These are phyloP conservation scores for Trichoderma asperellum DNA, from an alignment of 2,329 filamentous ascomycete genomes.

Conservation along the genomic window DNA sequence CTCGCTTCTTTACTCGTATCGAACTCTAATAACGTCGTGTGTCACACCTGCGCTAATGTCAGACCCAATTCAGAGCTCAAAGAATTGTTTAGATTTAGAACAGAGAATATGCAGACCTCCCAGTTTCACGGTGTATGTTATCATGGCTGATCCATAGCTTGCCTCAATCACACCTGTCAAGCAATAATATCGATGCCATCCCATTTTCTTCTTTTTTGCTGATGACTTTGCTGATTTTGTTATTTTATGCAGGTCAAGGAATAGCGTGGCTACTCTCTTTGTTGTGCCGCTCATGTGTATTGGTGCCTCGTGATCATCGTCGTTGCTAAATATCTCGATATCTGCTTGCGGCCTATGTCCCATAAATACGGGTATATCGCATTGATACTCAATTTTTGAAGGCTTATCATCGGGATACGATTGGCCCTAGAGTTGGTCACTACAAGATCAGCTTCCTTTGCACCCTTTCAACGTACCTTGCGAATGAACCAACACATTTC, in stretches of 20 bases:
- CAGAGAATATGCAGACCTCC: slow-evolving; percentile 39
- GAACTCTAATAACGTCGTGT: slow-evolving; percentile 44
- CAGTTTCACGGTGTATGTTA: slow-evolving; percentile 45
- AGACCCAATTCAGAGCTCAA: background rate
- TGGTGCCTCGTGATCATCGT: slow-evolving; percentile 40
- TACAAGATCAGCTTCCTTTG: background rate
- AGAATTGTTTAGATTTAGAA: background rate
- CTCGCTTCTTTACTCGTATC: slow-evolving; percentile 37
- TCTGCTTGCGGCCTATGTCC: slow-evolving; percentile 44
- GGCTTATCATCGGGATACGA: slow-evolving; percentile 45
- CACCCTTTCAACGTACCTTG: slow-evolving; percentile 39
- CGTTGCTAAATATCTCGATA: slow-evolving; percentile 45
- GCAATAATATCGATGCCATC: slow-evolving; percentile 45
- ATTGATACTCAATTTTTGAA: slow-evolving; percentile 45
- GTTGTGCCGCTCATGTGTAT: slow-evolving; percentile 40
- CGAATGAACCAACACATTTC: slow-evolving; percentile 48
- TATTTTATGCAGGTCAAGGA: slow-evolving; percentile 44
- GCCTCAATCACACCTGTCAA: slow-evolving; percentile 45
- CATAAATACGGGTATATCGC: slow-evolving; percentile 44
- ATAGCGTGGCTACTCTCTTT: slow-evolving; percentile 41
- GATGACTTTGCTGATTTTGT: slow-evolving; percentile 39
- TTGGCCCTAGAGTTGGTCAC: slow-evolving; percentile 39
- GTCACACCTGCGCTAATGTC: slow-evolving; percentile 39
- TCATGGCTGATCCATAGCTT: slow-evolving; percentile 45
- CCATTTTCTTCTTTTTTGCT: slow-evolving; percentile 42